Base-by-base conservation (phyloP, 352 stramenopile genomes). In the Thalassiosira ordinaria region DNA sequence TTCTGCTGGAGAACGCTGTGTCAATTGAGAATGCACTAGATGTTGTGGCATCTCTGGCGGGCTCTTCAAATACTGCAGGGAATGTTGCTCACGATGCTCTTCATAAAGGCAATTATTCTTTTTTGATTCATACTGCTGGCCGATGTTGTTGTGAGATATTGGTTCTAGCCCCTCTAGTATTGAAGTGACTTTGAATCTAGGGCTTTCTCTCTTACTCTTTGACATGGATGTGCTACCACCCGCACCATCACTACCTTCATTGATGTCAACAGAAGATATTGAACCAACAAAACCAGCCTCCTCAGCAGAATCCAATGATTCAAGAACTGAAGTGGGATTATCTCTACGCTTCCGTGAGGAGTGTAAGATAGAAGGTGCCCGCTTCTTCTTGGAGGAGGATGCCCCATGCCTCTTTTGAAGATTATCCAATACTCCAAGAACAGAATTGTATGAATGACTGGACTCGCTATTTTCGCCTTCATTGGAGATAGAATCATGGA, bases 361-460 rank as follows among this genome's bases (percentile, higher is more conserved):
- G 35, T 53, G 41, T 26, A 51, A 57, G 2, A 9, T 13, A 31
- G 6, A 55, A 52, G 44, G 57, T 22, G 37, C 22, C 20, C 56
- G 61, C 26, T 77, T 82, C 39, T 55, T 72, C 68, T 77, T 80
- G 7, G 46, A 24, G n/a, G 66, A 76, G 1, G 67, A 78, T 37
- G 20, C 53, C n/a, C 62, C 74, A 68, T 87, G 46, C 31, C 53
- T 87, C 57, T 74, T 80, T 37, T 87, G 62, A 29, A 87, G 57
- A 8, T 78, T 80, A 35, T 74, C 56, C 60, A 87, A 77, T 11
- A 83, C 65, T 27, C 71, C 80, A 44, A 74, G 49, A 49, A 87
- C 51, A 47, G 78, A 79, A 47, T 61, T 26, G 62, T 41, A 62
- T 31, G 29, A 16, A 53, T 35, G 53, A 24, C 18, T 41, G 24